Percentiles rank a stretch among this genome's conserved stretches.
phyloP scores from a whole-genome alignment of 495 filamentous ascomycete genomes.

The Hyaloscypha bicolor region DNA sequence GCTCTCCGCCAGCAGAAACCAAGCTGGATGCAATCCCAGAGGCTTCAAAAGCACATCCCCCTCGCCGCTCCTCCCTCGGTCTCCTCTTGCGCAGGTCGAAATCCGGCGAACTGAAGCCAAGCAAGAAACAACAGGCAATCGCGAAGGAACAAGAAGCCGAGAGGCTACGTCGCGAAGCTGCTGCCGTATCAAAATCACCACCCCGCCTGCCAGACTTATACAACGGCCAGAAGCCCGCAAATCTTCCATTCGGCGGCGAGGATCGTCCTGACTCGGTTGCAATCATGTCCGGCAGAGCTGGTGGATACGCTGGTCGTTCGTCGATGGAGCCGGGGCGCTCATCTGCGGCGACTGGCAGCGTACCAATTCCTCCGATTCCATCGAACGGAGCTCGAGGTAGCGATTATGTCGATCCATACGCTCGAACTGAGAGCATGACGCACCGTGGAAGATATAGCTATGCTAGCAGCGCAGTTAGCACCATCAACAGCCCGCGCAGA shows the following conservation, averaged over 20 bases:
- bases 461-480: constrained; percentile 87
- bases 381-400: constrained; percentile 42
- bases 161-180: constrained; percentile 62
- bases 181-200: constrained; percentile 65
- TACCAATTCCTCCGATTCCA: constrained; percentile 53
- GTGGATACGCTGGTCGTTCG: constrained; percentile 33
- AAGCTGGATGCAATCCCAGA: constrained; percentile 32
- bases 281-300: constrained; percentile 57
- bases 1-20: constrained; percentile 22
- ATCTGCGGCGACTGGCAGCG: constrained; percentile 20
- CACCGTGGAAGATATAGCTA: constrained; percentile 97
- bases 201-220: constrained; percentile 81
- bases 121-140: constrained; percentile 65
- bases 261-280: constrained; percentile 65
- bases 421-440: constrained; percentile 90
- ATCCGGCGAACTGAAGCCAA: constrained; percentile 72
- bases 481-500: constrained; percentile 90
- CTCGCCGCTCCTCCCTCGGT: constrained; percentile 57
- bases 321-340: constrained; percentile 31
- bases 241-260: constrained; percentile 65
- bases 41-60: constrained; percentile 19
- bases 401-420: constrained; percentile 70
- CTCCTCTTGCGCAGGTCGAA: constrained; percentile 80
- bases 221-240: constrained; percentile 41
- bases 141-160: constrained; percentile 65